Evolutionary conservation across 768 basidiomycete genomes (phyloP).

Genomic region (Russula lepida): DNA sequence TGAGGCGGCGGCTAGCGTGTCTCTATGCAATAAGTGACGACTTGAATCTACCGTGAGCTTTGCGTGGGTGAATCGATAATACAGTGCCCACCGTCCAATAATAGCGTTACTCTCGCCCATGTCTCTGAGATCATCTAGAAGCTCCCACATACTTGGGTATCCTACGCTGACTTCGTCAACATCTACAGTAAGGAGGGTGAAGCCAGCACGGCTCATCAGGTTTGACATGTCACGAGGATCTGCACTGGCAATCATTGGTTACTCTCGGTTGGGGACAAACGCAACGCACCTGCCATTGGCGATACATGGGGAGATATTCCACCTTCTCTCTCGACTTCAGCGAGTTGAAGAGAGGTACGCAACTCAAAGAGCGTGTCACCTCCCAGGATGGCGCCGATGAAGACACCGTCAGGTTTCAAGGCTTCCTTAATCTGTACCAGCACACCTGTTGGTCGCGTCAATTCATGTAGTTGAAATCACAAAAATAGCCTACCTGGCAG

Average conservation of each 20-base stretch:
- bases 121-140: constrained; percentile 84
- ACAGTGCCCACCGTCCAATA: constrained; percentile 56
- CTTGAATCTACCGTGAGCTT: constrained; percentile 30
- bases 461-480: no score
- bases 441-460: constrained; percentile 42
- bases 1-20: constrained; percentile 84
- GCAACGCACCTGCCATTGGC: constrained; percentile 82
- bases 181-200: constrained; percentile 90
- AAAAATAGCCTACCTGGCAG: constrained; percentile 58
- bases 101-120: constrained; percentile 98
- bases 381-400: constrained; percentile 90
- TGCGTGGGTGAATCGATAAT: not conserved
- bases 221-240: constrained; percentile 92
- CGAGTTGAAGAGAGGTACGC: constrained; percentile 85
- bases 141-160: constrained; percentile 95
- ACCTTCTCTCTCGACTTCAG: constrained; percentile 88
- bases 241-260: constrained; percentile 26
- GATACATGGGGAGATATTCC: constrained; percentile 96
- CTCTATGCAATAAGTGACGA: constrained; percentile 61
- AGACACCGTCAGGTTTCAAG: constrained; percentile 85
- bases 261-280: not conserved
- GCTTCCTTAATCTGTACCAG: constrained; percentile 82
- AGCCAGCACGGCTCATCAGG: constrained; percentile 85
- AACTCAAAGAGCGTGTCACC: constrained; percentile 96
- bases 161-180: constrained; percentile 85